These are phyloP conservation scores for Gyromitra esculenta DNA, from an alignment of 2,329 filamentous ascomycete species.

Conservation along the genomic window DNA sequence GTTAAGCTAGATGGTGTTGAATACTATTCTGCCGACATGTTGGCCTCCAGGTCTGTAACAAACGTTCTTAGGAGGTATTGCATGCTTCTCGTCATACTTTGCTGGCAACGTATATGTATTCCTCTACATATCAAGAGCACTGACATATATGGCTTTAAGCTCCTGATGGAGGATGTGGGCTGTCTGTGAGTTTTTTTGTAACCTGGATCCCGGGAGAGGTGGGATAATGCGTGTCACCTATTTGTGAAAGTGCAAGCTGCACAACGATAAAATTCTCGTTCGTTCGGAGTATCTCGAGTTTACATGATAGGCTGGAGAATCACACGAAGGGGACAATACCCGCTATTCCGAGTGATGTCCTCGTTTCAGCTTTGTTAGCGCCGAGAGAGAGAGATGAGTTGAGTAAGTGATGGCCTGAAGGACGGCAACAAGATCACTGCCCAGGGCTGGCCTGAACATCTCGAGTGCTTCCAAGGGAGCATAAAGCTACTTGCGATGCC, in stretches of 20 bases:
- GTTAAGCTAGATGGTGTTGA: not conserved
- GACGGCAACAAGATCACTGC: not conserved
- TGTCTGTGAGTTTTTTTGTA: constrained; percentile 11
- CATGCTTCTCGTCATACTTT: not conserved
- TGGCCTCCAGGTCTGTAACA: not conserved
- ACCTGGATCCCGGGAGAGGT: constrained; percentile 16
- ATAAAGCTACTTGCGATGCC: not conserved
- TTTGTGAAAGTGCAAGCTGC: constrained; percentile 24
- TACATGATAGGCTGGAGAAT: constrained; percentile 27
- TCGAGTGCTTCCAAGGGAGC: not conserved
- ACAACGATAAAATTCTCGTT: constrained; percentile 15
- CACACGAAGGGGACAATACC: constrained; percentile 4
- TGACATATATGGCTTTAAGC: not conserved
- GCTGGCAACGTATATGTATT: not conserved
- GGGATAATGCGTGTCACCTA: constrained; percentile 9
- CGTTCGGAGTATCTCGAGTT: constrained; percentile 28
- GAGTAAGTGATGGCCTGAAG: constrained; percentile 1
- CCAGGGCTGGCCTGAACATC: not conserved
- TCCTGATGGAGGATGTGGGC: not conserved
- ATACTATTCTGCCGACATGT: not conserved
- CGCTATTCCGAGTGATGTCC: constrained; percentile 12
- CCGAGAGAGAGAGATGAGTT: constrained; percentile 6
- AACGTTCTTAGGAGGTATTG: not conserved
- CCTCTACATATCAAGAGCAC: not conserved
- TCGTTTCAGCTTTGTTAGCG: not conserved